A percentile compares a stretch with the other conserved stretches of the same genome.
Conservation (phyloP, 352 stramenopile genomes). For the Phytophthora cryptogea region DNA sequence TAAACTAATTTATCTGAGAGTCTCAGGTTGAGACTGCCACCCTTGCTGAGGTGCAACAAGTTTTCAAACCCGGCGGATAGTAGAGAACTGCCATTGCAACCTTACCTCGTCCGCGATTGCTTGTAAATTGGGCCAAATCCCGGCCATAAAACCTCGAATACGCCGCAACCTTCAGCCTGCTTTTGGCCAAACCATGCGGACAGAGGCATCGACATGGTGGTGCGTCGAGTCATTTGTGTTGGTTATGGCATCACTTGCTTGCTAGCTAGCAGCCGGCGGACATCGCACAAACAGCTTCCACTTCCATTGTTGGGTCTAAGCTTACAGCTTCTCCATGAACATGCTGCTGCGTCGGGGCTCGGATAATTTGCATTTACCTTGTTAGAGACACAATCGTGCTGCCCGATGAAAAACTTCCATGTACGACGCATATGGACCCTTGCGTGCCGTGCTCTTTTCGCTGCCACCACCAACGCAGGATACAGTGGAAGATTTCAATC, state of each 20-base stretch:
- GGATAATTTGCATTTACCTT: no score
- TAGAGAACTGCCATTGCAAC: no score
- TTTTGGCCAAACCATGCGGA: constrained; percentile 3
- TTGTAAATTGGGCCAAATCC: constrained; percentile 9
- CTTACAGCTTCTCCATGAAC: background rate
- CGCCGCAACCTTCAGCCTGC: constrained; percentile 4
- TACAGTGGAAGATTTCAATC: constrained; percentile 9
- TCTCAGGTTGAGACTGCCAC: background rate
- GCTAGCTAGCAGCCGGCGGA: background rate
- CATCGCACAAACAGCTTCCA: background rate
- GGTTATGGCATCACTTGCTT: background rate
- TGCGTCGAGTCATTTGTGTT: no score
- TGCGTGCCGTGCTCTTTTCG: constrained; percentile 10
- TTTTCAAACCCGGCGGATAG: constrained; percentile 5
- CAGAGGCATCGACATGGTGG: background rate
- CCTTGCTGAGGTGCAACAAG: background rate
- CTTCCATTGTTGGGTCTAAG: no score
- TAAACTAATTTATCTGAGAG: no score
- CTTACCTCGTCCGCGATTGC: background rate
- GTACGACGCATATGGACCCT: constrained; percentile 9
- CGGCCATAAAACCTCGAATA: background rate
- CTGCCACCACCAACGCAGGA: constrained; percentile 4
- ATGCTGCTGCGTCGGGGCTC: background rate
- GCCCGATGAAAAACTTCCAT: no score
- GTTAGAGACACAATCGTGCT: no score